These are phyloP conservation scores for Paraurostyla sp. DNA, from an alignment of 73 alveolate species.

Conservation along the genomic window DNA sequence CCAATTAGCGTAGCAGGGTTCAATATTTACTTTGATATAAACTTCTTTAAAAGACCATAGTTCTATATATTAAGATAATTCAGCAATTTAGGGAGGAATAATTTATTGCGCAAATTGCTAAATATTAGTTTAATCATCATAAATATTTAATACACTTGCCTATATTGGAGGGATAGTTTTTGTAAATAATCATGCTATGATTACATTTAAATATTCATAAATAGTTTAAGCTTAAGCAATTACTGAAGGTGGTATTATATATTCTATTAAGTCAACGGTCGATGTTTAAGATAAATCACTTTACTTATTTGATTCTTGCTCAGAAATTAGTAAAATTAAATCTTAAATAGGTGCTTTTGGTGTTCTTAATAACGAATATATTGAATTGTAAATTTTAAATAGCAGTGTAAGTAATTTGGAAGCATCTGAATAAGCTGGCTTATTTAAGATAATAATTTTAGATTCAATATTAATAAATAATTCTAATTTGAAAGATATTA, in stretches of 20 bases:
- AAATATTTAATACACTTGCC: background rate
- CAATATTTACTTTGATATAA: no score
- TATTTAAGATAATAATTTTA: no score
- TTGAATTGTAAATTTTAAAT: no score
- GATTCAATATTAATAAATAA: no score
- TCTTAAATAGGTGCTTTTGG: no score
- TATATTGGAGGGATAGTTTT: background rate
- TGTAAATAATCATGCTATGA: background rate
- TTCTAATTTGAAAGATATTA: no score
- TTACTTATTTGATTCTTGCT: background rate
- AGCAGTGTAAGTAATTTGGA: no score
- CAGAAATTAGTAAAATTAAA: background rate
- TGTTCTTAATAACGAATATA: no score
- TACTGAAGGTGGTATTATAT: background rate
- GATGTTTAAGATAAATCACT: background rate
- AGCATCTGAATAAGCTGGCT: no score
- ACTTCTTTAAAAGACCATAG: no score
- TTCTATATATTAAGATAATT: no score
- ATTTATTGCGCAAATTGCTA: background rate
- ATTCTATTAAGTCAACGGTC: background rate
- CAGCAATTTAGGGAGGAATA: background rate
- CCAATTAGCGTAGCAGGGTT: no score
- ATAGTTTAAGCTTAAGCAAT: background rate
- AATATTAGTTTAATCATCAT: background rate
- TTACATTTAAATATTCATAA: background rate